Conservation (phyloP, 768 basidiomycete genomes). For the Russula earlei region DNA sequence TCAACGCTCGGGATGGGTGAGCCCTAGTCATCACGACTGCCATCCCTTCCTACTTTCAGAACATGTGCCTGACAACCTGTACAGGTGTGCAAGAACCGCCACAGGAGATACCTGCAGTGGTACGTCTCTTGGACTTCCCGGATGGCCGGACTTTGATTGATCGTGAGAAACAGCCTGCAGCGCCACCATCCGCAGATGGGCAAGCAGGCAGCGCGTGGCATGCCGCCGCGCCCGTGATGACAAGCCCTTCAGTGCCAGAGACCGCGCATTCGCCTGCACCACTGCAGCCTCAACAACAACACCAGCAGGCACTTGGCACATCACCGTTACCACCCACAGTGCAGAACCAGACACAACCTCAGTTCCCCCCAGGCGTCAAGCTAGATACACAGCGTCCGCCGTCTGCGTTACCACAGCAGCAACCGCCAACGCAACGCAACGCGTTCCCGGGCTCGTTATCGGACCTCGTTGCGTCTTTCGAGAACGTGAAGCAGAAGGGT, state of each 20-base stretch:
- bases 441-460: slow-evolving; percentile 80
- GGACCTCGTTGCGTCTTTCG: slow-evolving; percentile 90
- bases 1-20: slow-evolving; percentile 36
- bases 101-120: slow-evolving; percentile 4
- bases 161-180: background rate
- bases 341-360: slow-evolving; percentile 11
- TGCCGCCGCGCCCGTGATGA: slow-evolving; percentile 1
- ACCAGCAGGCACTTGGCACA: slow-evolving; percentile 14
- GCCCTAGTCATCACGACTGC: background rate
- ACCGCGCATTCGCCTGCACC: slow-evolving; percentile 40
- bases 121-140: background rate
- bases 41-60: background rate
- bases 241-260: slow-evolving; percentile 15
- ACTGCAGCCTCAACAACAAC: slow-evolving; percentile 38
- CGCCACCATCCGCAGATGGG: slow-evolving; percentile 3
- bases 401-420: slow-evolving; percentile 26
- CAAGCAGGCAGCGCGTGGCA: slow-evolving; percentile 13
- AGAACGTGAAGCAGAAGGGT: slow-evolving; percentile 97
- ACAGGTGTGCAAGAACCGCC: slow-evolving; percentile 6
- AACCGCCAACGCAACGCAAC: slow-evolving; percentile 22
- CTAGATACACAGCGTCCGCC: slow-evolving; percentile 15
- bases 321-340: slow-evolving; percentile 5
- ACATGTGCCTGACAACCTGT: background rate
- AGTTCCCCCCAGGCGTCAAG: slow-evolving; percentile 21
- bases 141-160: background rate